phyloP scores from a whole-genome alignment of 2,329 filamentous ascomycete species.

The Colletotrichum agaves region DNA sequence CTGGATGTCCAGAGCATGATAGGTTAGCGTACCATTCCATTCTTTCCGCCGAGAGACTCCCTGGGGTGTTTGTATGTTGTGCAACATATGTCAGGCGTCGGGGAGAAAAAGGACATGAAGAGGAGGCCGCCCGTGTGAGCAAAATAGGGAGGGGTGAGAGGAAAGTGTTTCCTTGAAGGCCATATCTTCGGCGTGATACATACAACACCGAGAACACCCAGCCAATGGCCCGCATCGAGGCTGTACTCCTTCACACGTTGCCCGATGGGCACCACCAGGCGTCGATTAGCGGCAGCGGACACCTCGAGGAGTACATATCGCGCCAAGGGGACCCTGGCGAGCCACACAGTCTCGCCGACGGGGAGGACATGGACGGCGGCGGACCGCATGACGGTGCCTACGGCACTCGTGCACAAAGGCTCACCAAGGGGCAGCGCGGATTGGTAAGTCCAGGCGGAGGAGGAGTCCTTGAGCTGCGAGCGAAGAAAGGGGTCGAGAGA shows the following conservation, averaged over 20 bases:
- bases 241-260: not conserved
- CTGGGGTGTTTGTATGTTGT: not conserved
- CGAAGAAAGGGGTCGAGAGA: conserved; percentile 82
- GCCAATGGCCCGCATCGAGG: not conserved
- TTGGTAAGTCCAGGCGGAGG: conserved; percentile 41
- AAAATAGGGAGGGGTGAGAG: not conserved
- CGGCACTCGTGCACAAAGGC: not conserved
- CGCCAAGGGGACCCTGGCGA: conserved; percentile 6
- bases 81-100: not conserved
- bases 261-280: not conserved
- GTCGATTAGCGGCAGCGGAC: not conserved
- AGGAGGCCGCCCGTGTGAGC: not conserved
- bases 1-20: conserved; percentile 42
- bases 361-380: not conserved
- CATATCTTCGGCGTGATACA: not conserved
- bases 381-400: conserved; percentile 7
- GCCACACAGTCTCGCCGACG: conserved; percentile 1
- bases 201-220: not conserved
- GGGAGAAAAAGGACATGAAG: not conserved
- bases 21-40: not conserved
- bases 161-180: not conserved
- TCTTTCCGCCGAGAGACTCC: not conserved
- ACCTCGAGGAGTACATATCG: not conserved
- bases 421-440: not conserved
- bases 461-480: conserved; percentile 69